Evolutionary conservation across 352 stramenopile species (phyloP), one percentile per base, ranked within the genome.

Genomic region (Phytophthora melonis): DNA sequence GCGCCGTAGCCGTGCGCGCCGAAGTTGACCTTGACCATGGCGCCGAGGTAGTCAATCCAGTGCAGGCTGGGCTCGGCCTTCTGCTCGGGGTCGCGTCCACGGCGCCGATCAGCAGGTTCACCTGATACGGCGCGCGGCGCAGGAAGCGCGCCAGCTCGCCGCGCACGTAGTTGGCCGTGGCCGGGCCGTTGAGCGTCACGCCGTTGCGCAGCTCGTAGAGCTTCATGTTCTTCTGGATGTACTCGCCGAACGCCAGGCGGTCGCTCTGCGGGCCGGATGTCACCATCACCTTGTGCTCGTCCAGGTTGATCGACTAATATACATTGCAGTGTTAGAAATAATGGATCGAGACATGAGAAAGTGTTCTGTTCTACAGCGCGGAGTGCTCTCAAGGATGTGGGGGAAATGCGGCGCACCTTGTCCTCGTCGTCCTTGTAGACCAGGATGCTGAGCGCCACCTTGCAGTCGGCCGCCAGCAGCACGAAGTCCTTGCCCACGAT

Each of bases 401-500:
- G 25, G 25, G 56, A 9, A 60, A 32, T 23, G 14, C 23, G 1
- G 65, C 68, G 73, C 70, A 98, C 93, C 84, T 98, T 98, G 75
- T 98, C 93, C 78, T 97, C 87, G 64, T 98, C 90, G 66, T 95
- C 93, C 72, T 98, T 97, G 86, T 97, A 98, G 55, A 98, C 92
- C 57, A 98, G 80, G 70, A 98, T 98, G 32, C 92, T 98, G 67
- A 92, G 91, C 69, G 68, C 93, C 39, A 97, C 91, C 72, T 97
- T 97, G 66, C 87, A 90, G 82, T 98, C 93, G 16, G 93, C 93
- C 6, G 89, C 93, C 57, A 98, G 78, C 67, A 98, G 84, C 74
- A 98, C 93, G 76, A 98, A 98, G 71, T 96, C 91, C 75, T 97
- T 97, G 59, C 91, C 91, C 45, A 97, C 91, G 78, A 97, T 88